Conservation (phyloP, 768 basidiomycete genomes). For the Cystobasidium ongulense region DNA sequence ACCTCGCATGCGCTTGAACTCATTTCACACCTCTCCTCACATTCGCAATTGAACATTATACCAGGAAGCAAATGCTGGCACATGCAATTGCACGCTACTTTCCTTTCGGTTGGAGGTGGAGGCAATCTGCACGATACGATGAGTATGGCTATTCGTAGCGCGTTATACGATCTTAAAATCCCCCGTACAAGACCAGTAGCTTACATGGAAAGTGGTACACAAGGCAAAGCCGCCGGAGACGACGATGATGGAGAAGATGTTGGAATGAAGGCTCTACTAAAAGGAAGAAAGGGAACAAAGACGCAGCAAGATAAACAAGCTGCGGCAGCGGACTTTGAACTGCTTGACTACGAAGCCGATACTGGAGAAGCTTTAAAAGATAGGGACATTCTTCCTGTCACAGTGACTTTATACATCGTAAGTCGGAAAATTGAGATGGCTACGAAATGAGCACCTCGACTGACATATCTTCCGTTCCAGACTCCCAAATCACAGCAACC, state of each 20-base stretch:
- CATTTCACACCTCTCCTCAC: not conserved
- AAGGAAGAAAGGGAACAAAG: not conserved
- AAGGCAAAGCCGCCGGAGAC: not conserved
- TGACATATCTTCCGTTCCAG: not conserved
- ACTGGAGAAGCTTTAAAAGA: slow-evolving; percentile 18
- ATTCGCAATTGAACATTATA: slow-evolving; percentile 30
- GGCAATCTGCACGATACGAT: slow-evolving; percentile 32
- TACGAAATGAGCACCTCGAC: not conserved
- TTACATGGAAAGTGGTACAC: not conserved
- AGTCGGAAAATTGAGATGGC: not conserved
- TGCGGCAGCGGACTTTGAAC: slow-evolving; percentile 27
- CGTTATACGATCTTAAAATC: slow-evolving; percentile 31
- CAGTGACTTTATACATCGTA: slow-evolving; percentile 29
- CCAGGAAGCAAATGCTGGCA: slow-evolving; percentile 24
- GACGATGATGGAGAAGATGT: slow-evolving; percentile 8
- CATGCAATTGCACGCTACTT: slow-evolving; percentile 9
- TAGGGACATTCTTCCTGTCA: slow-evolving; percentile 20
- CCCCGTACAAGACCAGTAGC: slow-evolving; percentile 20
- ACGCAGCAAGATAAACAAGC: not conserved
- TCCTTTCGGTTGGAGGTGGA: slow-evolving; percentile 25
- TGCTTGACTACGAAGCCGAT: slow-evolving; percentile 32
- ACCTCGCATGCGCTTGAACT: slow-evolving; percentile 12
- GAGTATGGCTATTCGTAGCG: slow-evolving; percentile 8
- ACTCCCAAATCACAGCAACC: slow-evolving; percentile 15
- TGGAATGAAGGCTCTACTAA: slow-evolving; percentile 30